Base-by-base conservation (phyloP, 1,139 yeast species). In the Pichia sp. region DNA sequence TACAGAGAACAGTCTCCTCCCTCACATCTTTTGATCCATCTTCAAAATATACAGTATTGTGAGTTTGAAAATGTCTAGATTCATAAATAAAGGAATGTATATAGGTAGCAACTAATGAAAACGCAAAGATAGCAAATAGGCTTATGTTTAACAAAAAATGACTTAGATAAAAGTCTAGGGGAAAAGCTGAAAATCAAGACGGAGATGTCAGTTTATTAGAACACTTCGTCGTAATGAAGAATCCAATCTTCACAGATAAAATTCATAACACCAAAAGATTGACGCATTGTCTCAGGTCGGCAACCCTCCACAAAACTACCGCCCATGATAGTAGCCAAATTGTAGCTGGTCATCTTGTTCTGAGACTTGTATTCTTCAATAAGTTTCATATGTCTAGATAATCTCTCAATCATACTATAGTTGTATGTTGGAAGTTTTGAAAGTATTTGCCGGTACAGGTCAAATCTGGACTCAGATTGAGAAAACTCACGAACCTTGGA, bases 311-410 rank as follows among this genome's bases (percentile, higher is more conserved):
- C 72, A 37, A 74, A 64, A 6, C 77, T 74, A 3, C 79, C 79
- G 1, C 79, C 79, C 44, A 74, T 65, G 16, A 74, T 78, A 1
- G 78, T 74, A 3, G 79, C 77, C 44, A 74, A 55, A 44, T 74
- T 74, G 3, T 76, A 64, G 6, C 76, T 58, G 1, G 68, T 69
- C 80, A 74, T 74, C 50, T 64, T 70, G 53, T 74, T 74, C 14
- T 48, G 50, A 8, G 64, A 69, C 38, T 66, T 63, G 44, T 55
- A 59, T 35, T 59, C 60, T 42, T 64, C 62, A 23, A 74, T 61
- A 35, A 59, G 58, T 39, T 71, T 69, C 62, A 88, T 69, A 61
- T 91, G 98, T 32, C 66, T 63, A 32, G 82, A 66, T 37, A 91
- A 65, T 32, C 81, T 62, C 51, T 74, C 74, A 52, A 91, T 64